phyloP scores from a whole-genome alignment of 495 filamentous ascomycete genomes.

The Penicillium cataractarum region DNA sequence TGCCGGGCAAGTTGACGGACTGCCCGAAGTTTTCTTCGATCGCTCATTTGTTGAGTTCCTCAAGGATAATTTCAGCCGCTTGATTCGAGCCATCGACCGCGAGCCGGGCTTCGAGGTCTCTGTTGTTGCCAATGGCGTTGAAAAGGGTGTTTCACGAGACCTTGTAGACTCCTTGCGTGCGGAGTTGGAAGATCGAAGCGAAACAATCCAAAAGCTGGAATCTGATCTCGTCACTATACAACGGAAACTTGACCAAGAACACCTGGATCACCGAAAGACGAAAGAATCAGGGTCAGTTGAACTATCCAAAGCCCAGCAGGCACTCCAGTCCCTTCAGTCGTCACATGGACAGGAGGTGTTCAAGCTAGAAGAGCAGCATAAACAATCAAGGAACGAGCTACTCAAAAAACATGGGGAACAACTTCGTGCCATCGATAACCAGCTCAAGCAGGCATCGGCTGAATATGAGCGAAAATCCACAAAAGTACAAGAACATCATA shows the following conservation, averaged over 20 bases:
- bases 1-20: slow-evolving; percentile 54
- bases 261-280: slow-evolving; percentile 71
- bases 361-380: slow-evolving; percentile 51
- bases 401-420: slow-evolving; percentile 52
- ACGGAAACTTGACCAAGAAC: slow-evolving; percentile 73
- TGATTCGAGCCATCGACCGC: slow-evolving; percentile 85
- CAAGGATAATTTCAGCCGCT: slow-evolving; percentile 90
- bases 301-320: slow-evolving; percentile 64
- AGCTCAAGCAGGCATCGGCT: slow-evolving; percentile 53
- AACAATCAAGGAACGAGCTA: slow-evolving; percentile 45
- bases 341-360: slow-evolving; percentile 65
- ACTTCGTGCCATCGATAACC: slow-evolving; percentile 50
- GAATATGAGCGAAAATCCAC: slow-evolving; percentile 52
- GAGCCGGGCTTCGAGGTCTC: slow-evolving; percentile 86
- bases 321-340: slow-evolving; percentile 71
- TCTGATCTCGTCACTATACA: slow-evolving; percentile 66
- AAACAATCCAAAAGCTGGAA: slow-evolving; percentile 69
- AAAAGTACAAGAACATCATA: slow-evolving; percentile 54
- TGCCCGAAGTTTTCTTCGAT: slow-evolving; percentile 88
- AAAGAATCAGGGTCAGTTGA: slow-evolving; percentile 71
- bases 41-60: slow-evolving; percentile 88
- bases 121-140: slow-evolving; percentile 73
- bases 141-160: slow-evolving; percentile 82
- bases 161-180: slow-evolving; percentile 80
- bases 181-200: slow-evolving; percentile 73